Base-by-base conservation (phyloP, 2,329 filamentous ascomycete genomes). In the Helminthosporium solani region DNA sequence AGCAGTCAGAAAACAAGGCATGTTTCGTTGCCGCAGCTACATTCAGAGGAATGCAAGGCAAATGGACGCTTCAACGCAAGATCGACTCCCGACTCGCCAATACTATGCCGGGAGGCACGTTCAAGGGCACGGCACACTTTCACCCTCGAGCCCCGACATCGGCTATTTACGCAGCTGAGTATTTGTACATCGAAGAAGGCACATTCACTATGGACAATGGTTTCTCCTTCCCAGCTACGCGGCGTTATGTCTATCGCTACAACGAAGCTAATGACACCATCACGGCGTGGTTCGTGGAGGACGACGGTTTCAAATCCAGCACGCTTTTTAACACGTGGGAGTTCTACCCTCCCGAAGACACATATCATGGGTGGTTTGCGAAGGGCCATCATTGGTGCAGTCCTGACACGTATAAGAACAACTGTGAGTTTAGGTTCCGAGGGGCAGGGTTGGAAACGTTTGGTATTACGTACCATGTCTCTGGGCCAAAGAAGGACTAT, bases 261-360 rank as follows among this genome's bases (percentile, higher is more conserved):
- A 74, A 81, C 35, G 83, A 85, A 52, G 57, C 46, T 8, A 71
- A 61, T 1, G 86, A 90, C 57, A 68, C 66, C 21, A 71, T 91
- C 18, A 86, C 81, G 49, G 83, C 87, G 1, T 91, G 87, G 87
- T 90, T 90, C 56, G 82, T 82, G 31, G 82, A 83, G 52, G 80
- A 86, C 14, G 83, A 88, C 53, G 80, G 85, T n/a, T 81, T 87
- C 51, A 76, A 77, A 12, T 83, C 84, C 0, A 87, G 90, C 61
- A 87, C 90, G 52, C 72, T 90, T 16, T 92, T 91, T 66, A 87
- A 90, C 58, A 79, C 84, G 52, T 72, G 90, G n/a, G 78, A 85
- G 46, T 87, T 90, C 54, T 47, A 73, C 18, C 42, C 55, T 9
- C 61, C 65, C 3, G 54, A 65, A 2, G 60, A 64, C 3, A 53